Evolutionary conservation across 73 alveolate genomes (phyloP).

Genomic region (Tetrahymena thermophila): DNA sequence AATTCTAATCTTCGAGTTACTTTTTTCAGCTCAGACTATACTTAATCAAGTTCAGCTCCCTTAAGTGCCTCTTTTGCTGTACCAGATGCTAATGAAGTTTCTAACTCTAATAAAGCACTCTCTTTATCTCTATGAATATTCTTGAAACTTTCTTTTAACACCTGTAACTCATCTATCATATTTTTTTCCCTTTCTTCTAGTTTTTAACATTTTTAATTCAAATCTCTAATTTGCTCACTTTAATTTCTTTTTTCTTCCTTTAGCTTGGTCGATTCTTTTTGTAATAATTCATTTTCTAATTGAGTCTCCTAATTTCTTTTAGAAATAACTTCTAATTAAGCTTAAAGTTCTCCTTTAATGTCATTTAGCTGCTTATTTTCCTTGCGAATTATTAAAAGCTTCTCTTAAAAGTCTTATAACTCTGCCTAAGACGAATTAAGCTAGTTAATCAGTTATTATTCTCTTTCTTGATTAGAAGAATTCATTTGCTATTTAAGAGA

Average conservation of each 20-base stretch:
- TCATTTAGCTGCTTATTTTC: not conserved
- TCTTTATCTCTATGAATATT: not conserved
- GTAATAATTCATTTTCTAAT: not conserved
- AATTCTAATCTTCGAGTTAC: not conserved
- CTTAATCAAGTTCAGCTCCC: not conserved
- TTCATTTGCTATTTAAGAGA: not conserved
- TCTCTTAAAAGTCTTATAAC: not conserved
- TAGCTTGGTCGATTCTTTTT: not conserved
- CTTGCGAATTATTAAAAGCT: not conserved
- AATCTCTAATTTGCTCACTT: not conserved
- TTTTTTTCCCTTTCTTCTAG: not conserved
- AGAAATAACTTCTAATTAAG: not conserved
- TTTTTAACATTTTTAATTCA: not conserved
- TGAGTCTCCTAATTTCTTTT: not conserved
- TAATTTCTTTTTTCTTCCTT: not conserved
- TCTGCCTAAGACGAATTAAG: not conserved
- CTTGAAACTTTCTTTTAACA: not conserved
- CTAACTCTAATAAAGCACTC: not conserved
- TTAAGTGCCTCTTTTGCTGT: not conserved
- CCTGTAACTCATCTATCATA: not conserved
- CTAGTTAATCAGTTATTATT: not conserved
- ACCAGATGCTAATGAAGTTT: not conserved
- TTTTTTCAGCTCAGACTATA: not conserved
- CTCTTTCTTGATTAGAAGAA: not conserved
- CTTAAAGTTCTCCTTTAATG: not conserved